Evolutionary conservation across 2,329 filamentous ascomycete genomes (phyloP).

Genomic region (Fusarium tjaetaba): DNA sequence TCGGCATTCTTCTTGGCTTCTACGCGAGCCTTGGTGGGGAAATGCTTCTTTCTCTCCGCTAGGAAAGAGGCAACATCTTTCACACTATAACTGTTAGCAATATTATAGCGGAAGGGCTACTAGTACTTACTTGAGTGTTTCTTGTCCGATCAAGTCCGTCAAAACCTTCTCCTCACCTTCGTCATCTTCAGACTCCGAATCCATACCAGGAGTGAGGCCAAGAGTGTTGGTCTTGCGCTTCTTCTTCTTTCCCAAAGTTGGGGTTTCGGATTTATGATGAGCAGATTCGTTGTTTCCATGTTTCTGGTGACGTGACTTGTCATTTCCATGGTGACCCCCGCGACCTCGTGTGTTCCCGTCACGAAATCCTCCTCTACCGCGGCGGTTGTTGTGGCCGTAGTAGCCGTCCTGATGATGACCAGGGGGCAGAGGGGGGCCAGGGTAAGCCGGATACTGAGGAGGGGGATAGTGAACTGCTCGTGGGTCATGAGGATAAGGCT

Average conservation of each 20-base stretch:
- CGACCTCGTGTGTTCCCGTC: slow-evolving; percentile 56
- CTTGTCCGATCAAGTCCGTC: slow-evolving; percentile 64
- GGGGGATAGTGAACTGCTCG: slow-evolving; percentile 48
- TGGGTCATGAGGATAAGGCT: slow-evolving; percentile 55
- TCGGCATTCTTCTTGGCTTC: slow-evolving; percentile 68
- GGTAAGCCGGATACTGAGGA: slow-evolving; percentile 52
- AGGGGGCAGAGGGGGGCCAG: slow-evolving; percentile 52
- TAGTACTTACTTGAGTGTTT: slow-evolving; percentile 63
- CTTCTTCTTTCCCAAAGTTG: slow-evolving; percentile 70
- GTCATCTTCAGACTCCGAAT: slow-evolving; percentile 72
- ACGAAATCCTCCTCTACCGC: slow-evolving; percentile 49
- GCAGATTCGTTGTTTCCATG: slow-evolving; percentile 48
- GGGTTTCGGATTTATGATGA: slow-evolving; percentile 51
- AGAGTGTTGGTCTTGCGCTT: slow-evolving; percentile 77
- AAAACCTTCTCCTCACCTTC: slow-evolving; percentile 77
- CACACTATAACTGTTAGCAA: slow-evolving; percentile 52
- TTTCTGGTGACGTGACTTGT: slow-evolving; percentile 53
- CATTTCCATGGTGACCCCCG: slow-evolving; percentile 55
- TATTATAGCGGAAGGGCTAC: neutral
- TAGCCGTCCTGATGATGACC: slow-evolving; percentile 49
- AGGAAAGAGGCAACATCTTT: slow-evolving; percentile 84
- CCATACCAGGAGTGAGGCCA: slow-evolving; percentile 74
- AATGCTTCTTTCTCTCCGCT: slow-evolving; percentile 80
- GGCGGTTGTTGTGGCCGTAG: slow-evolving; percentile 49
- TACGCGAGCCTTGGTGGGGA: slow-evolving; percentile 78